Conservation (phyloP, 805 yeast genomes). For the Ogataea chonburiensis region DNA sequence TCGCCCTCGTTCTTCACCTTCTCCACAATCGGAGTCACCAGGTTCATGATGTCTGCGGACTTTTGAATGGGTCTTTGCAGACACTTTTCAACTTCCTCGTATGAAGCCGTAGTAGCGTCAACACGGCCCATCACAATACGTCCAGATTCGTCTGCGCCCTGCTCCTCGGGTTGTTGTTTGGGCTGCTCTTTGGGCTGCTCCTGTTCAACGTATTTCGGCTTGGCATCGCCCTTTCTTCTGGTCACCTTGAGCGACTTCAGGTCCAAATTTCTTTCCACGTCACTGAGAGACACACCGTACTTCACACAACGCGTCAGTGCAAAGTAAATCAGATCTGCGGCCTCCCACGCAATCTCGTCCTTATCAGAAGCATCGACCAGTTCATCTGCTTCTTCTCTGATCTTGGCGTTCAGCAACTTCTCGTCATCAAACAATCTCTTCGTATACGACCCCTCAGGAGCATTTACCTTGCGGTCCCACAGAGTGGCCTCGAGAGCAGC, state of each 20-base stretch:
- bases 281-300: slow-evolving; percentile 74
- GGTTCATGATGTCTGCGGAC: slow-evolving; percentile 86
- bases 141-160: slow-evolving; percentile 33
- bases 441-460: slow-evolving; percentile 95
- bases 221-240: slow-evolving; percentile 95
- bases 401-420: slow-evolving; percentile 74
- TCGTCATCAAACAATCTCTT: slow-evolving; percentile 81
- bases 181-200: slow-evolving; percentile 13
- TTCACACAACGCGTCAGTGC: slow-evolving; percentile 55
- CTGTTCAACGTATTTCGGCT: slow-evolving; percentile 61
- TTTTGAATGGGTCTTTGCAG: slow-evolving; percentile 93
- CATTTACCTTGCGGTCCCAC: slow-evolving; percentile 55
- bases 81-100: slow-evolving; percentile 53
- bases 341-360: slow-evolving; percentile 88
- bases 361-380: slow-evolving; percentile 74
- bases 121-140: slow-evolving; percentile 53
- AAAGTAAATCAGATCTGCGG: slow-evolving; percentile 79
- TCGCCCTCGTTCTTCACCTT: slow-evolving; percentile 80
- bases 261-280: slow-evolving; percentile 82
- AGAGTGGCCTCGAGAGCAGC: slow-evolving; percentile 66
- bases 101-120: slow-evolving; percentile 40
- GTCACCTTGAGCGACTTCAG: slow-evolving; percentile 82
- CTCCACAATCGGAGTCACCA: slow-evolving; percentile 87
- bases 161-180: slow-evolving; percentile 20
- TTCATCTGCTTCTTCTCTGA: slow-evolving; percentile 96